phyloP scores from a whole-genome alignment of 768 basidiomycete species.

The Termitomyces sp. region DNA sequence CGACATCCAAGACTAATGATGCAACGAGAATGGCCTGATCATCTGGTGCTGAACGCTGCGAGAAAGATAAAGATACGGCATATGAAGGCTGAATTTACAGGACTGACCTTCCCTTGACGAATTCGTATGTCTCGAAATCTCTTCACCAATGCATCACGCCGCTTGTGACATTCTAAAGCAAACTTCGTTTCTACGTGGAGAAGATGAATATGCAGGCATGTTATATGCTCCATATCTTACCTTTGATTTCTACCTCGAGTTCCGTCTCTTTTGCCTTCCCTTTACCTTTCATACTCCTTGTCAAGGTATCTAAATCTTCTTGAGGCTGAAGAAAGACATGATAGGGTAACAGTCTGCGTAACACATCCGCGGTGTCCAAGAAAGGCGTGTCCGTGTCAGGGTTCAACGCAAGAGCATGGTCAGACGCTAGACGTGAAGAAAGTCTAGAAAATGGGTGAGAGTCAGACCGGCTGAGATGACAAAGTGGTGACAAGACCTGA shows the following conservation, averaged over 20 bases:
- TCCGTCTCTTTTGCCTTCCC: conserved; percentile 45
- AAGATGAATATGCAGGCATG: conserved; percentile 1
- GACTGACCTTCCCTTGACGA: conserved; percentile 51
- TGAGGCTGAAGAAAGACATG: conserved; percentile 74
- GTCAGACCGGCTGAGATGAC: not conserved
- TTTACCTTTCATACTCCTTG: conserved; percentile 50
- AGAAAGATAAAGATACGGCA: not conserved
- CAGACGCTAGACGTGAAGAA: conserved; percentile 47
- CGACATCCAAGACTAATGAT: conserved; percentile 58
- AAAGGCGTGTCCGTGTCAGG: conserved; percentile 74
- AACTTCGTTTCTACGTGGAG: conserved; percentile 54
- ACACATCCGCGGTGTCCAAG: conserved; percentile 49
- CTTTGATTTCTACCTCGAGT: conserved; percentile 45
- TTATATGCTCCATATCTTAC: conserved; percentile 20
- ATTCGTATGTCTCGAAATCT: conserved; percentile 53
- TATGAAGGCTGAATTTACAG: not conserved
- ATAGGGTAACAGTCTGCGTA: conserved; percentile 72
- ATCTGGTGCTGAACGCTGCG: conserved; percentile 54
- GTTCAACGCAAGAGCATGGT: conserved; percentile 54
- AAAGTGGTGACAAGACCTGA: conserved; percentile 29
- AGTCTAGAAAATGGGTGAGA: conserved; percentile 33
- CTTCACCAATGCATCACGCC: conserved; percentile 47
- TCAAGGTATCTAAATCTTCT: conserved; percentile 46
- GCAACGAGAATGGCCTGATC: conserved; percentile 60
- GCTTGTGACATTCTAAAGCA: conserved; percentile 59